These are phyloP conservation scores for Posidonia oceanica DNA, from an alignment of 116 monocot species.

Conservation along the genomic window DNA sequence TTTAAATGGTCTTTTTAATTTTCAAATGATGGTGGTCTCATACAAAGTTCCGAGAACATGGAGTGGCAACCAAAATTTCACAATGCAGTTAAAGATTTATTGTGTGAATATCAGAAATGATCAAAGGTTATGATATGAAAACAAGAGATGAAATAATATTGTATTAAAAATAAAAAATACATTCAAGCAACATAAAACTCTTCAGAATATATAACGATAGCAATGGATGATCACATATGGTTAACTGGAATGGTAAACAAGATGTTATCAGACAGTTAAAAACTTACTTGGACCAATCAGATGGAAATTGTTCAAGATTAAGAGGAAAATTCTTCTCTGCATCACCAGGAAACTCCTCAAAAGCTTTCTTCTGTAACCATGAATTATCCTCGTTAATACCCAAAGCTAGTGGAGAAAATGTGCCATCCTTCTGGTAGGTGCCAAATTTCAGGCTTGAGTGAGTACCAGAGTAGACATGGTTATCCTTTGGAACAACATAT, in stretches of 20 bases:
- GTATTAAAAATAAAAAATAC: too few relatives aligned
- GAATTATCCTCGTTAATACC: conserved; percentile 21
- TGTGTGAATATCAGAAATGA: too few relatives aligned
- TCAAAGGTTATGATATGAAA: too few relatives aligned
- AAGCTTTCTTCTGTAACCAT: conserved; percentile 31
- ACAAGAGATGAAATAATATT: too few relatives aligned
- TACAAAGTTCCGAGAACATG: too few relatives aligned
- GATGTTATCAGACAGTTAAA: neutral
- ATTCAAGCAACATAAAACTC: neutral
- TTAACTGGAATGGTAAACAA: neutral
- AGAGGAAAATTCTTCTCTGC: conserved; percentile 32
- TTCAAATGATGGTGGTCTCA: too few relatives aligned
- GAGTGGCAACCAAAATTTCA: too few relatives aligned
- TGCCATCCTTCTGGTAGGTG: conserved; percentile 29
- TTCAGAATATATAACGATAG: neutral
- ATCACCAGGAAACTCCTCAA: conserved; percentile 31
- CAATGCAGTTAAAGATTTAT: too few relatives aligned
- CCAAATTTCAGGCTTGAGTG: conserved; percentile 11
- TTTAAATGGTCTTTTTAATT: too few relatives aligned
- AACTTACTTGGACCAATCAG: conserved; percentile 21
- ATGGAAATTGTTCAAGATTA: conserved; percentile 20
- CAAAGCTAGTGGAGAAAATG: conserved; percentile 22
- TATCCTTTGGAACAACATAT: conserved; percentile 17
- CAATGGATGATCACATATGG: too few relatives aligned
- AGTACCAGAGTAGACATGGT: conserved; percentile 11